These are phyloP conservation scores for Heracleum sosnowskyi DNA, from an alignment of 129 eudicot species.

Conservation along the genomic window DNA sequence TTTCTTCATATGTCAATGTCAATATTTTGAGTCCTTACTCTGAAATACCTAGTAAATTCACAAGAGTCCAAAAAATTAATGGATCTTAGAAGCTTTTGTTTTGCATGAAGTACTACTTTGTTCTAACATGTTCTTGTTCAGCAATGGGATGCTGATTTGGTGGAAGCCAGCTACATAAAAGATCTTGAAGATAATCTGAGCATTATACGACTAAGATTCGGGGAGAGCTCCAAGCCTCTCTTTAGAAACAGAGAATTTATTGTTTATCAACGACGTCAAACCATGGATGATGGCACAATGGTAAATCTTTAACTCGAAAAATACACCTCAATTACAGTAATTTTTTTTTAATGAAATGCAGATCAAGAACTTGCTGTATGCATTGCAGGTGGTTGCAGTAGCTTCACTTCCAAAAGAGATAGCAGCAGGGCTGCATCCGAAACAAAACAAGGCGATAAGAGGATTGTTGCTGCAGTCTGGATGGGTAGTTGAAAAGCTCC, in stretches of 20 bases:
- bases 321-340: neutral
- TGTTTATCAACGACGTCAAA: slow-evolving; percentile 86
- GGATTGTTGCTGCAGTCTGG: slow-evolving; percentile 85
- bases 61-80: neutral
- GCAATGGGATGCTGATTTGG: slow-evolving; percentile 96
- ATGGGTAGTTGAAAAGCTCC: slow-evolving; percentile 94
- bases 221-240: slow-evolving; percentile 82
- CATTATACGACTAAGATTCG: slow-evolving; percentile 61
- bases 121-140: slow-evolving; percentile 14
- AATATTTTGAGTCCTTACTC: neutral
- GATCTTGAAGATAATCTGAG: slow-evolving; percentile 82
- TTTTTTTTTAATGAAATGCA: no score
- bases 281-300: slow-evolving; percentile 93
- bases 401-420: slow-evolving; percentile 97
- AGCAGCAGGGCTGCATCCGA: slow-evolving; percentile 88
- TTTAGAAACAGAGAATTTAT: slow-evolving; percentile 85
- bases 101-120: neutral
- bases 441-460: slow-evolving; percentile 73
- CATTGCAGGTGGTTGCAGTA: slow-evolving; percentile 81
- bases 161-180: slow-evolving; percentile 82
- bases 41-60: neutral
- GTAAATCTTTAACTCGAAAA: slow-evolving; percentile 11
- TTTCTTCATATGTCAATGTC: neutral
- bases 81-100: neutral
- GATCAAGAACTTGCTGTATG: neutral